Percentiles rank a stretch among this genome's conserved stretches.
These are phyloP conservation scores for Sphagnum fallax DNA, from an alignment of 228 moss, liverwort and hornwort genomes.

Conservation along the genomic window DNA sequence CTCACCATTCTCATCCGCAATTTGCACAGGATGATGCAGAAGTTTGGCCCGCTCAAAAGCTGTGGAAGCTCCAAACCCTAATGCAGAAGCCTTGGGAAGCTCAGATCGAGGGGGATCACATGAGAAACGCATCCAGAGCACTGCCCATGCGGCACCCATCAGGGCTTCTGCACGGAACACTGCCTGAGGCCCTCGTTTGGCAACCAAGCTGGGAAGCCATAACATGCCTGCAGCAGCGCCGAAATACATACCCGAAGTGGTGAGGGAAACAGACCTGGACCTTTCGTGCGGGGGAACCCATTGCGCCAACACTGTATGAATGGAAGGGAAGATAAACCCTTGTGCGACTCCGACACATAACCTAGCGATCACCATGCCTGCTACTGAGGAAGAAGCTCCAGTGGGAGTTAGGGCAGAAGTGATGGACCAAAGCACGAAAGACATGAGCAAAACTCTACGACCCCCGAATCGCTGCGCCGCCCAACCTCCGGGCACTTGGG, in stretches of 20 bases:
- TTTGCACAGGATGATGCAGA: constrained; percentile 38
- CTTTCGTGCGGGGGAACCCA: constrained; percentile 99
- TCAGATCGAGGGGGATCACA: constrained; percentile 74
- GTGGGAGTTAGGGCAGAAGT: constrained; percentile 92
- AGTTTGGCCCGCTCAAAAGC: constrained; percentile 60
- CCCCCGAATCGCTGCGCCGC: constrained; percentile 95
- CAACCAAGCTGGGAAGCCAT: constrained; percentile 75
- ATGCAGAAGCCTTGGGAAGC: constrained; percentile 49
- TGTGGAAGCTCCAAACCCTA: constrained; percentile 35
- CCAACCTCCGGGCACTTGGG: constrained; percentile 97
- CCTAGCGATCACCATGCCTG: constrained; percentile 61
- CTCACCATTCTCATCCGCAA: constrained; percentile 27
- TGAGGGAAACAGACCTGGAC: constrained; percentile 91
- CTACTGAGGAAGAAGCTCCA: constrained; percentile 41
- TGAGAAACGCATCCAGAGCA: constrained; percentile 63
- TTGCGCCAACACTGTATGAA: constrained; percentile 87
- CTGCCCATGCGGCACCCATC: constrained; percentile 84
- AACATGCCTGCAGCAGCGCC: constrained; percentile 93
- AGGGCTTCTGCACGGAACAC: constrained; percentile 72
- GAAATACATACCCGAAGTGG: constrained; percentile 96
- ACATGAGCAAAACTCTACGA: constrained; percentile 70
- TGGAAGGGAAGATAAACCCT: constrained; percentile 96
- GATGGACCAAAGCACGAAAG: constrained; percentile 84
- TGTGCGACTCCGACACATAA: constrained; percentile 90
- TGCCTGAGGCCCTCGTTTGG: constrained; percentile 70